These are phyloP conservation scores for Schwanniomyces occidentalis DNA, from an alignment of 805 yeast species.

Conservation along the genomic window DNA sequence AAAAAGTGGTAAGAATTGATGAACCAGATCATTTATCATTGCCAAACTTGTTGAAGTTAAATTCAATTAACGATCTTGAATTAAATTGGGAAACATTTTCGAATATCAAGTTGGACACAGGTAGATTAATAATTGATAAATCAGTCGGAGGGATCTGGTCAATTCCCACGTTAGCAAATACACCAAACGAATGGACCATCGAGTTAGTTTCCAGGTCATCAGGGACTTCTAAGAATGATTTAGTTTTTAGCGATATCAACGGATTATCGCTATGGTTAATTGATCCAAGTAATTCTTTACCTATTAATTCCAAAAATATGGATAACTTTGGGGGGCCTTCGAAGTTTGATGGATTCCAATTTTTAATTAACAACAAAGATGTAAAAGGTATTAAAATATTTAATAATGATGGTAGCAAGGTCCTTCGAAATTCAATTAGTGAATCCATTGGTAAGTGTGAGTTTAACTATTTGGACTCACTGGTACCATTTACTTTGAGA, in stretches of 20 bases:
- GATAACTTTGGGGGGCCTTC: slow-evolving; percentile 55
- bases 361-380: slow-evolving; percentile 52
- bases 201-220: slow-evolving; percentile 65
- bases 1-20: slow-evolving; percentile 1
- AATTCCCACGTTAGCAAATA: slow-evolving; percentile 12
- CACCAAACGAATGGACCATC: slow-evolving; percentile 48
- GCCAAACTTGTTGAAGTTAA: slow-evolving; percentile 33
- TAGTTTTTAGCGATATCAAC: slow-evolving; percentile 34
- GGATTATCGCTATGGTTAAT: slow-evolving; percentile 62
- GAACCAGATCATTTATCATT: slow-evolving; percentile 29
- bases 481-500: slow-evolving; percentile 70
- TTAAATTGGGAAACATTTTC: slow-evolving; percentile 43
- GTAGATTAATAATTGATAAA: slow-evolving; percentile 24
- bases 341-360: slow-evolving; percentile 62
- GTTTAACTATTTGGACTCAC: slow-evolving; percentile 62
- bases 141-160: slow-evolving; percentile 24
- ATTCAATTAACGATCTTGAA: slow-evolving; percentile 22
- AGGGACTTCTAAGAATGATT: slow-evolving; percentile 37
- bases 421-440: slow-evolving; percentile 25
- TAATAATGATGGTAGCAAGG: slow-evolving; percentile 56
- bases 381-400: slow-evolving; percentile 58
- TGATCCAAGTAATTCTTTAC: slow-evolving; percentile 16
- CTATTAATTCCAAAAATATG: slow-evolving; percentile 15
- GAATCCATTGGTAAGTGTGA: slow-evolving; percentile 55
- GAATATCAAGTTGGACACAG: slow-evolving; percentile 89